Percentiles rank a stretch among this genome's conserved stretches.
Evolutionary conservation across 202 grass and related monocot species (phyloP).

Genomic region (Schoenoplectus triqueter): DNA sequence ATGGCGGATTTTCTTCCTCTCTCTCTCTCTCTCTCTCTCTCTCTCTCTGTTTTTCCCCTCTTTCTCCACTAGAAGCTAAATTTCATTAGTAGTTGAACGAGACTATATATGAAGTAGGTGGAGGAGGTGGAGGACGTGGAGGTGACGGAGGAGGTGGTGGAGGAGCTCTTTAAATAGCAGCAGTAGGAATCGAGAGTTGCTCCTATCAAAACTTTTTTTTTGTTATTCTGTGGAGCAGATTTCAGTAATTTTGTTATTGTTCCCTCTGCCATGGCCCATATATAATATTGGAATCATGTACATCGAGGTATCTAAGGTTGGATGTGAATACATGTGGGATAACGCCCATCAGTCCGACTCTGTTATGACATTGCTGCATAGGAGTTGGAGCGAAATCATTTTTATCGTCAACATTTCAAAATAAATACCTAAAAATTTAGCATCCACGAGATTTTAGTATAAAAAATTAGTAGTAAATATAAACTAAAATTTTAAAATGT

Average conservation of each 20-base stretch:
- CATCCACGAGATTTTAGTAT: too few relatives aligned
- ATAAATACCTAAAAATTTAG: too few relatives aligned
- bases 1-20: background rate
- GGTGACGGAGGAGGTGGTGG: background rate
- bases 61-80: background rate
- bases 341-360: background rate
- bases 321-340: background rate
- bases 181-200: background rate
- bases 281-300: background rate
- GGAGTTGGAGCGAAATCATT: too few relatives aligned
- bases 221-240: background rate
- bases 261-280: background rate
- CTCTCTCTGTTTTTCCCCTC: background rate
- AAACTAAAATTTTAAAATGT: too few relatives aligned
- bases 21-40: background rate
- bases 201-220: background rate
- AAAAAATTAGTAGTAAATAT: too few relatives aligned
- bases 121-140: background rate
- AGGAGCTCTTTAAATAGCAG: constrained; percentile 9
- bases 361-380: background rate
- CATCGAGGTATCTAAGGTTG: background rate
- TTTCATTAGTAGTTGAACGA: background rate
- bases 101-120: too few relatives aligned
- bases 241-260: background rate
- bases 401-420: too few relatives aligned